phyloP scores from a whole-genome alignment of 495 filamentous ascomycete genomes.

The Podospora pseudopauciseta region DNA sequence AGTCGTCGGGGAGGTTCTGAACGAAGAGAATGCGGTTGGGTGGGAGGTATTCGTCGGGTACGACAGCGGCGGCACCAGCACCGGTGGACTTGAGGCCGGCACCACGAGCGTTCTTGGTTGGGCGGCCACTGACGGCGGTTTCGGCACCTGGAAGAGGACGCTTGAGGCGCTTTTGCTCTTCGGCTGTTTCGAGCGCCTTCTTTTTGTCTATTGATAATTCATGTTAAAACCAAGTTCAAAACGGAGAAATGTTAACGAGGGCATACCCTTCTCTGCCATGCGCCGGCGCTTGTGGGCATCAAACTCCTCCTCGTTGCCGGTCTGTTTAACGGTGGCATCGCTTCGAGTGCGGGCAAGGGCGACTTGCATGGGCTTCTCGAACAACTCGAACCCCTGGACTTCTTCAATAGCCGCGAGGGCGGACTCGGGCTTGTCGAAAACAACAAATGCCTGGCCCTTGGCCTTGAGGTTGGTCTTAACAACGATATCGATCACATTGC shows the following conservation, averaged over 20 bases:
- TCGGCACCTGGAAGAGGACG: constrained; percentile 55
- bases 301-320: constrained; percentile 74
- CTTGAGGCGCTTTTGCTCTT: constrained; percentile 80
- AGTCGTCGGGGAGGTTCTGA: constrained; percentile 85
- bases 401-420: constrained; percentile 81
- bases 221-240: constrained; percentile 2
- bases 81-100: constrained; percentile 78
- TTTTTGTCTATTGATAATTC: constrained; percentile 65
- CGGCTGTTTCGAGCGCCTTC: constrained; percentile 78
- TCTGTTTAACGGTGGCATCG: constrained; percentile 76
- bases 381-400: constrained; percentile 89
- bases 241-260: background rate
- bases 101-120: constrained; percentile 69
- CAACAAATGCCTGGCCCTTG: constrained; percentile 95
- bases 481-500: constrained; percentile 84
- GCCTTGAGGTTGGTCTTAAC: constrained; percentile 88
- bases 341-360: constrained; percentile 81
- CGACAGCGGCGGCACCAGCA: constrained; percentile 63
- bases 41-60: constrained; percentile 95
- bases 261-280: constrained; percentile 84
- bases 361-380: constrained; percentile 87
- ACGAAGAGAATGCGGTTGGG: constrained; percentile 98
- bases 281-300: constrained; percentile 83
- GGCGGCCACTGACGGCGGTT: constrained; percentile 54
- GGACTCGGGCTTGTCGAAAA: constrained; percentile 75